Evolutionary conservation across 164 flowering plant genomes (phyloP), one percentile per base, ranked within the genome.

Genomic region (Chloranthus sessilifolius): DNA sequence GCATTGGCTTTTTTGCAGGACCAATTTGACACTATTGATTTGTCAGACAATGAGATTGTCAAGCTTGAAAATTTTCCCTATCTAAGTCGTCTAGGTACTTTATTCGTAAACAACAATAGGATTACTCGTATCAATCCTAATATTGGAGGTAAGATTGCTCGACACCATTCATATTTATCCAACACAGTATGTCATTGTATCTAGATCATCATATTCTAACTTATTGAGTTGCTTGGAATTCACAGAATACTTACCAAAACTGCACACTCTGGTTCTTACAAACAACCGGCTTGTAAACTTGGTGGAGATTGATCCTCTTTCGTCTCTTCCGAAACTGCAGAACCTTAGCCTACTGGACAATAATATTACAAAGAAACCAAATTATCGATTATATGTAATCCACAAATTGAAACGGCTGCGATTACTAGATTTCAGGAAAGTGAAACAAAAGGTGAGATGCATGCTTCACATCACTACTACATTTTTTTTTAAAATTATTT

Each of bases 41-140:
- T 87, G 68, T 82, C 96, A 12, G 95, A 91, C 65, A 91, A 91
- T 73, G 98, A 91, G 77, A 87, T 91, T 60, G 98, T 91, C 42
- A 91, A 87, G 80, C 89, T 91, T 29, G 98, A 91, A 56, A 91
- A 91, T 62, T 77, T 91, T 47, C 96, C 98, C 1, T 64, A 69
- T 62, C 78, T 91, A 38, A 77, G 59, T 57, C 81, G 98, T 6
- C 68, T 91, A 47, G 95, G 91, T 24, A 87, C 95, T 30, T 48
- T 91, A 77, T 36, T 91, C 22, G 50, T 91, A 29, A 87, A 83
- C 73, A 91, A 80, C 66, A 91, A 87, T 40, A 78, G 98, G 63
- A 81, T 91, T 50, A 87, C 98, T 17, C 87, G 98, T 20, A 83
- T 91, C 60, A 87, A 77, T 55, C 84, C 88, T 49, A 79, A 76